Base-by-base conservation (phyloP, 441 rosid genomes). In the Aleurites moluccanus region DNA sequence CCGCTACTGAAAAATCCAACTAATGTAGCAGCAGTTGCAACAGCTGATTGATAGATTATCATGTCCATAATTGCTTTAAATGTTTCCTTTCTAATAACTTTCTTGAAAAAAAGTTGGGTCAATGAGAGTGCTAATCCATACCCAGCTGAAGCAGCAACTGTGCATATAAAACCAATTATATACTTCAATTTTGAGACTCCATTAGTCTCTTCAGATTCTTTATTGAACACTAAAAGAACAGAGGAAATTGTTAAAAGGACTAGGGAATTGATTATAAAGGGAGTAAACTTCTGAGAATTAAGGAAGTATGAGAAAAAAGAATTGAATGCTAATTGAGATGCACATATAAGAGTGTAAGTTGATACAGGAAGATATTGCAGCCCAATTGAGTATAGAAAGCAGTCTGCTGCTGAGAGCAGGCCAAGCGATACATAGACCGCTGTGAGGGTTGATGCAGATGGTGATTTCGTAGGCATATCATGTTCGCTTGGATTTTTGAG, bases 1-100 rank as follows among this genome's bases (percentile, higher is more conserved):
- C 89, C 79, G 40, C 90, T 89, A 4, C 71, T 81, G 11, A 91
- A 88, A n/a, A 91, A 85, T 55, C 91, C 92, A 25, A 82, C 74
- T 45, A 82, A 3, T n/a, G 62, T 27, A 33, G 65, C 82, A 60
- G 64, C 68, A 10, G 81, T 70, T 4, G 87, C 93, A 13, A 84
- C 88, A 11, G 73, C 2, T 40, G 76, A 49, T 45, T 67, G 75
- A 70, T 78, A 83, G 23, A 83, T 75, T 55, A 80, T 67, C 88
- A 89, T 77, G 67, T 84, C 85, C 67, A 89, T 67, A 23, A 88
- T 80, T 20, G 21, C 83, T 60, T 81, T 28, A 69, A 90, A 70
- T 1, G 78, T 82, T 63, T 79, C 72, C 33, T 64, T 78, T 63
- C 80, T 86, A 0, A 85, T 25, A 42, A 89, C 81, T 67, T 81